Percentiles rank a stretch among this genome's conserved stretches.
Evolutionary conservation across 345 rosid species (phyloP).

Genomic region (Salix purpurea): DNA sequence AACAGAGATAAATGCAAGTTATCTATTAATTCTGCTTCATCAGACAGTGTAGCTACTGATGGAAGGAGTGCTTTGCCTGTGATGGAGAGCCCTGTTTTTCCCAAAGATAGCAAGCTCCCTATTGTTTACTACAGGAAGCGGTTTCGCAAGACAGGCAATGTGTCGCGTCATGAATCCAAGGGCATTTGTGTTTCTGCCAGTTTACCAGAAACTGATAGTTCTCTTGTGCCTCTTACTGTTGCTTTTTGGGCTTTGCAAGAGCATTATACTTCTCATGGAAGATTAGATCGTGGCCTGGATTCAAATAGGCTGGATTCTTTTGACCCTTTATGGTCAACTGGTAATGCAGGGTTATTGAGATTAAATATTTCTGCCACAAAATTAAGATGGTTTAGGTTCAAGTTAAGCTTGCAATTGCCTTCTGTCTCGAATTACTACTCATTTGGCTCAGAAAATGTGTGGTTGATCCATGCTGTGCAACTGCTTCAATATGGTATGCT

Average conservation of each 20-base stretch:
- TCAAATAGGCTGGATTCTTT: constrained; percentile 7
- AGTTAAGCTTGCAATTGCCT: constrained; percentile 31
- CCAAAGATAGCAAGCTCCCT: constrained; percentile 45
- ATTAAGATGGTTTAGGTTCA: constrained; percentile 34
- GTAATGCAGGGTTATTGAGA: constrained; percentile 33
- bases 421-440: constrained; percentile 29
- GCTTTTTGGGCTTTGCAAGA: constrained; percentile 21
- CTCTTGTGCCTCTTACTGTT: constrained; percentile 22
- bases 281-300: constrained; percentile 31
- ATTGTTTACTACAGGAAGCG: constrained; percentile 81
- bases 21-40: constrained; percentile 27
- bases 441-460: constrained; percentile 31
- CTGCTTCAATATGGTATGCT: constrained; percentile 59
- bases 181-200: constrained; percentile 16
- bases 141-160: constrained; percentile 40
- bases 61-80: constrained; percentile 32
- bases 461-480: constrained; percentile 40
- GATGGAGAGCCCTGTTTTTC: constrained; percentile 29
- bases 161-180: constrained; percentile 4
- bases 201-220: constrained; percentile 17
- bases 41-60: constrained; percentile 28
- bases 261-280: constrained; percentile 22
- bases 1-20: constrained; percentile 26
- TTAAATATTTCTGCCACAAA: constrained; percentile 34
- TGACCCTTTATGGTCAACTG: constrained; percentile 23